Evolutionary conservation across 2,329 filamentous ascomycete species (phyloP).

Genomic region (Metarhizium anisopliae): DNA sequence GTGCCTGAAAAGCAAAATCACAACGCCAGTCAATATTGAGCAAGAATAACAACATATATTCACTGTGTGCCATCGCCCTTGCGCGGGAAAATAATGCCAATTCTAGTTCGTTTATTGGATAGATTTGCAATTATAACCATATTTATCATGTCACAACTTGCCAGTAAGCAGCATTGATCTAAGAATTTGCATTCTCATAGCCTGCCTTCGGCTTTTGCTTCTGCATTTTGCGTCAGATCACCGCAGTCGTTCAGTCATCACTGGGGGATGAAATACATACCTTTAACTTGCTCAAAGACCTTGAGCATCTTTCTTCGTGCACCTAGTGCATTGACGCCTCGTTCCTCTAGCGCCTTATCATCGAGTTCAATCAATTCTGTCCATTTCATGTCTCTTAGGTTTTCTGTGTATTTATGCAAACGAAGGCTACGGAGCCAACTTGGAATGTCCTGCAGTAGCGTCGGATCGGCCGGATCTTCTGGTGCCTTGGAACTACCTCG

Average conservation of each 20-base stretch:
- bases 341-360: constrained; percentile 84
- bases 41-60: background rate
- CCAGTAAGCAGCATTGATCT: background rate
- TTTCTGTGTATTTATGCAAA: constrained; percentile 97
- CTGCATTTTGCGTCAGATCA: constrained; percentile 28
- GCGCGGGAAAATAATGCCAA: background rate
- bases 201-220: constrained; percentile 68
- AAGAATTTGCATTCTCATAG: constrained; percentile 25
- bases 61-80: background rate
- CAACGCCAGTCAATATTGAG: too few species aligned
- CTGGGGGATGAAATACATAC: constrained; percentile 28
- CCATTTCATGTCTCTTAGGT: constrained; percentile 96
- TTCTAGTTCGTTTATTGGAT: background rate
- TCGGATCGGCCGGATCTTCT: constrained; percentile 90
- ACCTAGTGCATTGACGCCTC: constrained; percentile 89
- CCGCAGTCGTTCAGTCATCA: background rate
- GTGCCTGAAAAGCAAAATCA: too few species aligned
- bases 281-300: constrained; percentile 94
- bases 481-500: constrained; percentile 94
- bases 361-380: constrained; percentile 85
- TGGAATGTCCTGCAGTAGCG: constrained; percentile 86
- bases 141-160: background rate
- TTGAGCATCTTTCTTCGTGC: constrained; percentile 97
- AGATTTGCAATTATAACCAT: background rate
- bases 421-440: constrained; percentile 91